Conservation (phyloP, 208 protist genomes). For the Leptomonas seymouri region DNA sequence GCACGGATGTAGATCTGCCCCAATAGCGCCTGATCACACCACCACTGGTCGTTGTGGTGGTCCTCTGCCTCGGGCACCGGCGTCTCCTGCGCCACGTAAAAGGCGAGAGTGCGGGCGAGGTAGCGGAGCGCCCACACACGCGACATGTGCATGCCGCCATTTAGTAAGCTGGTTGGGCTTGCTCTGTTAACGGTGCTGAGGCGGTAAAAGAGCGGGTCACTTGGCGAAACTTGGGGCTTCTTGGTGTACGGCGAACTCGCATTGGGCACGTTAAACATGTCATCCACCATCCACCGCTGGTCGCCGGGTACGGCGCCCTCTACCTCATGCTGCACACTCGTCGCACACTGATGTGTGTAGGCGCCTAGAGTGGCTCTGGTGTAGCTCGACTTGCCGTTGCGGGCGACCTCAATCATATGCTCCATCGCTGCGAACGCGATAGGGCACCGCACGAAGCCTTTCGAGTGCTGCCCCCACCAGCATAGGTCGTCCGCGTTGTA, state of each 20-base stretch:
- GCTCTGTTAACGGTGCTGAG: constrained; percentile 11
- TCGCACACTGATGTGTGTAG: constrained; percentile 9
- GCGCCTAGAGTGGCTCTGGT: not conserved
- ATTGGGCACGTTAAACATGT: constrained; percentile 13
- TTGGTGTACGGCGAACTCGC: constrained; percentile 9
- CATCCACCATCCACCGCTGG: constrained; percentile 17
- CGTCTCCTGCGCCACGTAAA: constrained; percentile 20
- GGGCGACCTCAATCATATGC: constrained; percentile 33
- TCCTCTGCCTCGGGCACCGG: constrained; percentile 20
- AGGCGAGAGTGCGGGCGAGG: constrained; percentile 15
- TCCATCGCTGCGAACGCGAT: constrained; percentile 32
- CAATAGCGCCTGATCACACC: constrained; percentile 36
- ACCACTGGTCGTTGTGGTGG: constrained; percentile 24
- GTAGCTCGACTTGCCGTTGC: constrained; percentile 27
- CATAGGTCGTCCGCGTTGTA: constrained; percentile 41
- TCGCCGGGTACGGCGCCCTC: not conserved
- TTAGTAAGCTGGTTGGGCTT: constrained; percentile 28
- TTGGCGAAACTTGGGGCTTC: not conserved
- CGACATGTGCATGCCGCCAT: constrained; percentile 35
- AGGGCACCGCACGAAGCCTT: constrained; percentile 25
- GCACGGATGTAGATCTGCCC: constrained; percentile 34
- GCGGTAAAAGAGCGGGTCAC: constrained; percentile 32
- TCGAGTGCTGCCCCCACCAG: constrained; percentile 35
- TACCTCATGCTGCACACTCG: constrained; percentile 11
- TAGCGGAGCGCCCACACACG: constrained; percentile 39